A percentile compares a stretch with the other conserved stretches of the same genome.
phyloP scores from a whole-genome alignment of 129 eudicot genomes.

The Apium graveolens region DNA sequence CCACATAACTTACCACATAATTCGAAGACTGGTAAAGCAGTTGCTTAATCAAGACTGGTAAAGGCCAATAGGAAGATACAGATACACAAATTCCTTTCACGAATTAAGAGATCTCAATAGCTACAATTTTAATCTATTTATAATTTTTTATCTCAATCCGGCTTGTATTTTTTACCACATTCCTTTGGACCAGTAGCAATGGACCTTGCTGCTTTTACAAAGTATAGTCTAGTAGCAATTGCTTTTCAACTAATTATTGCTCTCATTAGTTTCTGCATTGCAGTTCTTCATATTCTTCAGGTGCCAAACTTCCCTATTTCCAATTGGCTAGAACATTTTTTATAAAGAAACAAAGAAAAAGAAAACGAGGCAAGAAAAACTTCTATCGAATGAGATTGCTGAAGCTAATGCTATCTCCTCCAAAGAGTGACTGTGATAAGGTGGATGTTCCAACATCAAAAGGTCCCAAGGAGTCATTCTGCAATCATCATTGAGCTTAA shows the following conservation, averaged over 20 bases:
- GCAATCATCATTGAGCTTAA: slow-evolving; percentile 12
- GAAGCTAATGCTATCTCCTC: slow-evolving; percentile 22
- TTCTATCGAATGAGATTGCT: slow-evolving; percentile 16
- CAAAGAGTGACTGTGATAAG: slow-evolving; percentile 14
- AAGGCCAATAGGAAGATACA: neutral
- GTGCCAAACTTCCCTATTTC: slow-evolving; percentile 15
- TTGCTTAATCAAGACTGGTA: neutral
- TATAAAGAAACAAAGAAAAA: neutral
- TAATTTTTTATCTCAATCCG: neutral
- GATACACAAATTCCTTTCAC: neutral
- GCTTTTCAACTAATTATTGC: neutral
- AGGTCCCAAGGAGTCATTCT: slow-evolving; percentile 55
- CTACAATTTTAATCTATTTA: neutral
- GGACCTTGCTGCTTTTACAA: neutral
- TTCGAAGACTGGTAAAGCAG: no score
- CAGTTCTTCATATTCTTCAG: neutral
- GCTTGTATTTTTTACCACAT: neutral
- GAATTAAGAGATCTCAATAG: neutral
- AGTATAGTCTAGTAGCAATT: neutral
- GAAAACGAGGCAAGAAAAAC: neutral
- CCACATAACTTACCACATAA: no score
- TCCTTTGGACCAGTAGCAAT: neutral
- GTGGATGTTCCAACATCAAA: slow-evolving; percentile 42
- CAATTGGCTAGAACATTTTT: neutral
- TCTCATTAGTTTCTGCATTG: neutral